phyloP scores from a whole-genome alignment of 2,329 filamentous ascomycete genomes.

The Fusarium domesticum region DNA sequence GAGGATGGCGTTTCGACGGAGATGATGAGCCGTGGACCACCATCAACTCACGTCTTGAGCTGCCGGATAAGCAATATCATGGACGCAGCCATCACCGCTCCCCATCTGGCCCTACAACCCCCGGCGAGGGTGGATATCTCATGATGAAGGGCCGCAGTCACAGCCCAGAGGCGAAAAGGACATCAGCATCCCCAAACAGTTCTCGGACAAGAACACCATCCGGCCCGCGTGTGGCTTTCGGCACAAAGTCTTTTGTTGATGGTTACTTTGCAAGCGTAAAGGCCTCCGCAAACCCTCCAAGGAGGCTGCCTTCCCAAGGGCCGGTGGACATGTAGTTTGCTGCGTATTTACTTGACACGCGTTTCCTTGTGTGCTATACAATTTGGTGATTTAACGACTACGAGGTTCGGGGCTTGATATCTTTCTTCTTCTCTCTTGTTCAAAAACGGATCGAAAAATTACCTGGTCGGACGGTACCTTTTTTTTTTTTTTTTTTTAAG shows the following conservation, averaged over 20 bases:
- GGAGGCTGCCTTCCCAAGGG: slow-evolving; percentile 25
- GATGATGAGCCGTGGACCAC: slow-evolving; percentile 50
- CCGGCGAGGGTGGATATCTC: slow-evolving; percentile 41
- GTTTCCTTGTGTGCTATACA: too few relatives aligned
- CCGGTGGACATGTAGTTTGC: slow-evolving; percentile 18
- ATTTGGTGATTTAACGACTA: too few relatives aligned
- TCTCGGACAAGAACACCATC: slow-evolving; percentile 50
- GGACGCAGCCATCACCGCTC: slow-evolving; percentile 44
- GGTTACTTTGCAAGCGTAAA: slow-evolving; percentile 43
- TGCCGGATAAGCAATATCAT: slow-evolving; percentile 42
- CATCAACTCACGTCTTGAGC: slow-evolving; percentile 51
- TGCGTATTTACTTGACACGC: too few relatives aligned
- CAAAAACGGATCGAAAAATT: too few relatives aligned
- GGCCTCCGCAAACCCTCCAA: slow-evolving; percentile 33
- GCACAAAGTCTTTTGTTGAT: slow-evolving; percentile 31
- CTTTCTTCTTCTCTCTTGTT: too few relatives aligned
- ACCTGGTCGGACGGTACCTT: too few relatives aligned
- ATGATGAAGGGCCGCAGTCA: slow-evolving; percentile 43
- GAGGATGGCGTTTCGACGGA: slow-evolving; percentile 51
- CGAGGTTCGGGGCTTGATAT: too few relatives aligned
- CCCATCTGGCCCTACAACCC: slow-evolving; percentile 39
- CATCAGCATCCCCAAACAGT: slow-evolving; percentile 41
- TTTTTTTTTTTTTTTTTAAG: too few relatives aligned
- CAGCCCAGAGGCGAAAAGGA: slow-evolving; percentile 34
- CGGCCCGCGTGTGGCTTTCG: slow-evolving; percentile 33